Conservation (phyloP, 2,329 filamentous ascomycete species). For the Beauveria caledonica region DNA sequence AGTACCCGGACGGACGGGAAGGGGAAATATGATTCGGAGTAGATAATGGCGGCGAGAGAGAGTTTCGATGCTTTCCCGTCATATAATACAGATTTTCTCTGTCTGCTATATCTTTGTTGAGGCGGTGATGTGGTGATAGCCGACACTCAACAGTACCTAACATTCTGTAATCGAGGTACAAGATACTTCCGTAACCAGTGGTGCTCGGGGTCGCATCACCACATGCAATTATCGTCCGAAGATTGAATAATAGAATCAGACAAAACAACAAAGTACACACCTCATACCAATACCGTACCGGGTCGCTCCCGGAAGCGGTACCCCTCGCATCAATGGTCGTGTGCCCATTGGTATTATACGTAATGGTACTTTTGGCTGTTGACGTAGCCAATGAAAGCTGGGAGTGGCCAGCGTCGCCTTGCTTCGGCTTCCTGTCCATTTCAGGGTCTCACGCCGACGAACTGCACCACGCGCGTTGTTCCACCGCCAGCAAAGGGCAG, state of each 20-base stretch:
- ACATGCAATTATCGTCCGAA: neutral
- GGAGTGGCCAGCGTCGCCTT: conserved; percentile 8
- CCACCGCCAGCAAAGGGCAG: neutral
- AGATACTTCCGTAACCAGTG: neutral
- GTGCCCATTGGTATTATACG: neutral
- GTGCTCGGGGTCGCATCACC: neutral
- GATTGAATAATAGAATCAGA: neutral
- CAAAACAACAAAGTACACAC: neutral
- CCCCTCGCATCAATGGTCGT: neutral
- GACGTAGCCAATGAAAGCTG: neutral
- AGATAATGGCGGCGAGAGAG: too few species aligned
- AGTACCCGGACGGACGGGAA: too few species aligned
- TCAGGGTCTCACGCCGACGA: neutral
- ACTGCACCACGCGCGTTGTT: neutral
- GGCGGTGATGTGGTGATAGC: too few species aligned
- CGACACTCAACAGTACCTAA: neutral
- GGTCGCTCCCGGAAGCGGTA: conserved; percentile 7
- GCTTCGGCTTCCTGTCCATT: neutral
- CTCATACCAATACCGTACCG: neutral
- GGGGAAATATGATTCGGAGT: too few species aligned
- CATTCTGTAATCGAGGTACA: neutral
- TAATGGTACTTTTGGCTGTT: neutral
- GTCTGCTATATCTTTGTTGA: too few species aligned
- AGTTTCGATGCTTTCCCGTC: too few species aligned
- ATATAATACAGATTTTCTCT: too few species aligned